Conservation (phyloP, 129 eudicot genomes). For the Ambrosia trifida region DNA sequence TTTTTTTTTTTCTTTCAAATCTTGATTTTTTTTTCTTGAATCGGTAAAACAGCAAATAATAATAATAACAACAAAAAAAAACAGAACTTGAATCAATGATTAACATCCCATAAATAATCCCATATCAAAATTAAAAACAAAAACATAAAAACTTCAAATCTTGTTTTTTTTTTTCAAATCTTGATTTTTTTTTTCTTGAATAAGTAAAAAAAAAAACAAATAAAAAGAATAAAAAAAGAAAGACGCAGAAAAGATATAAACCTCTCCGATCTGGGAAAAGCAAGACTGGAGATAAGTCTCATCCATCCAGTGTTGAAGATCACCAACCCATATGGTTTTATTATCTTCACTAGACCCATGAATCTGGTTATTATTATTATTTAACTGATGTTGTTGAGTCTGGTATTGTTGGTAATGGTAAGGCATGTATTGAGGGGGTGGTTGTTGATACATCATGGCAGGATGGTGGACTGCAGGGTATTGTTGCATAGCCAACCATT, state of each 20-base stretch:
- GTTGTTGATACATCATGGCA: slow-evolving; percentile 51
- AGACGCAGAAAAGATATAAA: slow-evolving; percentile 1
- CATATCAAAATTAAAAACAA: no score
- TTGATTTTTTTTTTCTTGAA: slow-evolving; percentile 14
- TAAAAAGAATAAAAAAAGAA: neutral
- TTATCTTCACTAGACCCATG: slow-evolving; percentile 56
- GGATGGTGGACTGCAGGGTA: slow-evolving; percentile 41
- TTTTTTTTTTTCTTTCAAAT: neutral
- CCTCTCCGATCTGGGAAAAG: slow-evolving; percentile 63
- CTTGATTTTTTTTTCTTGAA: slow-evolving; percentile 18
- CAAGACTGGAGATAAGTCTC: slow-evolving; percentile 56
- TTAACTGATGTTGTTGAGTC: slow-evolving; percentile 30
- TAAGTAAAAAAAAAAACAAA: neutral
- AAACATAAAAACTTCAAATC: no score
- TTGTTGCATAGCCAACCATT: slow-evolving; percentile 45
- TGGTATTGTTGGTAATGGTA: slow-evolving; percentile 37
- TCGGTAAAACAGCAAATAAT: neutral
- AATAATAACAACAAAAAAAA: no score
- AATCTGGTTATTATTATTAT: slow-evolving; percentile 41
- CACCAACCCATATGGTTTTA: slow-evolving; percentile 72
- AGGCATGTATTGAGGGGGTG: slow-evolving; percentile 44
- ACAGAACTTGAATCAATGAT: no score
- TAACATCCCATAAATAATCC: no score
- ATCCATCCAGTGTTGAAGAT: slow-evolving; percentile 75
- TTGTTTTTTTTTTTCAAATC: neutral